These are phyloP conservation scores for Pezicula rhizophila DNA, from an alignment of 2,329 filamentous ascomycete species.

Conservation along the genomic window DNA sequence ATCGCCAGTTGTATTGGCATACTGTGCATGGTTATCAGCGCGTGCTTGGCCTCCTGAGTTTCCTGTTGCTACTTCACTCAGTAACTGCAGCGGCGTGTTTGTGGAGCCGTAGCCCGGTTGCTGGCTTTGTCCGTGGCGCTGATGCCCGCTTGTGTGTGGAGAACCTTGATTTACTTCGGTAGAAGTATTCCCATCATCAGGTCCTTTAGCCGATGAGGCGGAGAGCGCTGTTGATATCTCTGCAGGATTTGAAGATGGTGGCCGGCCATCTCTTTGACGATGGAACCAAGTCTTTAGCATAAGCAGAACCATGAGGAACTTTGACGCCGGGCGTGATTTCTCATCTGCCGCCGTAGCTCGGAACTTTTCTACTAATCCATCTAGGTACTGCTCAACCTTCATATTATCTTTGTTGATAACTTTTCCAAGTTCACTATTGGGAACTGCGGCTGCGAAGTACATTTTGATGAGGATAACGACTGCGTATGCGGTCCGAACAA, in stretches of 20 bases:
- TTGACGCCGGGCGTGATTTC: conserved; percentile 58
- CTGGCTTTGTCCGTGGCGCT: conserved; percentile 12
- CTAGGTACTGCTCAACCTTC: conserved; percentile 60
- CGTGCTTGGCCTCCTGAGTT: conserved; percentile 23
- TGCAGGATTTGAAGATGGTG: conserved; percentile 1
- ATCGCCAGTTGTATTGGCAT: conserved; percentile 13
- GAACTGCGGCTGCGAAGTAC: conserved; percentile 53
- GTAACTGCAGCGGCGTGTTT: conserved; percentile 31
- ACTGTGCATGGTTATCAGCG: conserved; percentile 16
- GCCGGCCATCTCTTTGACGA: conserved; percentile 24
- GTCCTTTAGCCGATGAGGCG: not conserved
- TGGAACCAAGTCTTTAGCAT: conserved; percentile 62
- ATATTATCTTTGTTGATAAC: conserved; percentile 64
- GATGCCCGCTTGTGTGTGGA: conserved; percentile 8
- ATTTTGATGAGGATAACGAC: conserved; percentile 54
- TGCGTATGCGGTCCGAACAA: conserved; percentile 50
- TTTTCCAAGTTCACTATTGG: conserved; percentile 60
- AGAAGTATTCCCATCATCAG: not conserved
- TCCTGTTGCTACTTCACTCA: conserved; percentile 34
- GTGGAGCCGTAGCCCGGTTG: conserved; percentile 21
- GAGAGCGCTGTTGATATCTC: not conserved
- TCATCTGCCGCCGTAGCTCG: conserved; percentile 55
- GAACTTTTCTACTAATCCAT: conserved; percentile 64
- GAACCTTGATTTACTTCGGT: conserved; percentile 6
- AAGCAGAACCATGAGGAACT: conserved; percentile 64